These are phyloP conservation scores for Aspergillus campestris DNA, from an alignment of 495 filamentous ascomycete genomes.

Conservation along the genomic window DNA sequence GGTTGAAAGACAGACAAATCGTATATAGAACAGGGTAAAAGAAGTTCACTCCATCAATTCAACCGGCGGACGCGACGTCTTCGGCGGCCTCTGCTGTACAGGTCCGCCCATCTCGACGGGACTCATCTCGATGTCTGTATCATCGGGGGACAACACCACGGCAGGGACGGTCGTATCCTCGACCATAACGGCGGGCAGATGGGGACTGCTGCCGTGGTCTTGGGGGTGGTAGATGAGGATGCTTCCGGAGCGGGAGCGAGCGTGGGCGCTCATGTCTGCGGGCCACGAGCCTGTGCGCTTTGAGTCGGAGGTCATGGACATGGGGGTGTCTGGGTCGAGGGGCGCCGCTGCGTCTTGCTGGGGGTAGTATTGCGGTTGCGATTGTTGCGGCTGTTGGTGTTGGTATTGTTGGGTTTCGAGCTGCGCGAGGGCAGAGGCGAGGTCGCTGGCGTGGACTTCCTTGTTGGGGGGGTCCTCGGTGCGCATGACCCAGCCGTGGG, in stretches of 20 bases:
- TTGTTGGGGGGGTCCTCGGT: slow-evolving; percentile 90
- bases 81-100: slow-evolving; percentile 51
- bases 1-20: too few relatives aligned
- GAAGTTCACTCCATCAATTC: slow-evolving; percentile 64
- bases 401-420: slow-evolving; percentile 39
- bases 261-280: background rate
- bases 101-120: slow-evolving; percentile 28
- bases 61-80: slow-evolving; percentile 79
- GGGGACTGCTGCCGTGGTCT: slow-evolving; percentile 65
- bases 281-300: slow-evolving; percentile 36
- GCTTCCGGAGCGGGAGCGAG: slow-evolving; percentile 20
- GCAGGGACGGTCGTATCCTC: slow-evolving; percentile 71
- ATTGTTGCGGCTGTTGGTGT: too few relatives aligned
- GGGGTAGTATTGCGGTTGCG: too few relatives aligned
- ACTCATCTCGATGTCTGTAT: slow-evolving; percentile 32
- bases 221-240: slow-evolving; percentile 70
- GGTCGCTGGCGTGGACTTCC: slow-evolving; percentile 82
- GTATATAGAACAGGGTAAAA: background rate
- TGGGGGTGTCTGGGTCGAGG: slow-evolving; percentile 27
- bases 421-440: slow-evolving; percentile 69
- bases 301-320: slow-evolving; percentile 27
- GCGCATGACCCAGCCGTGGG: slow-evolving; percentile 86
- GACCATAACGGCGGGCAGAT: slow-evolving; percentile 81
- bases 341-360: background rate
- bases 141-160: slow-evolving; percentile 6